Conservation (phyloP, 2,329 filamentous ascomycete genomes). For the Aspergillus tubingensis region DNA sequence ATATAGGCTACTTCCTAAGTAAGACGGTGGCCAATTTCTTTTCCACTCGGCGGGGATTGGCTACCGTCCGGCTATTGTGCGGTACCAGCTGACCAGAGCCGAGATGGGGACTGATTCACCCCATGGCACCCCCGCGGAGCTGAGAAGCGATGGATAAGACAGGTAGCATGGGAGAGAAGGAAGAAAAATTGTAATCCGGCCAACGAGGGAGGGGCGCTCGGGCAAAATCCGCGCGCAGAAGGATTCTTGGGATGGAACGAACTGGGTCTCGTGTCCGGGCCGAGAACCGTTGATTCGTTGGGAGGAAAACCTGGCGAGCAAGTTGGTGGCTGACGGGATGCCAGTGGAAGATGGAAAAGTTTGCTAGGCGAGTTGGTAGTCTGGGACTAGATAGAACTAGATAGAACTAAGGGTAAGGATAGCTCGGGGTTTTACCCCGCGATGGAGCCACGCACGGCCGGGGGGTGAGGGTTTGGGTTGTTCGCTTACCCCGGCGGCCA, state of each 20-base stretch:
- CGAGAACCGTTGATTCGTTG: conserved; percentile 1
- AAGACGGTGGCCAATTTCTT: neutral
- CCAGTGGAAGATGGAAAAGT: neutral
- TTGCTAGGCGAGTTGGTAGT: no score
- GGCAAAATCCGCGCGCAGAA: neutral
- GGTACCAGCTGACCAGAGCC: neutral
- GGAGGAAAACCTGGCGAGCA: neutral
- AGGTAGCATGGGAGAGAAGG: no score
- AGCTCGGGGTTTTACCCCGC: neutral
- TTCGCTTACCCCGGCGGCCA: neutral
- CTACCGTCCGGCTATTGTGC: neutral
- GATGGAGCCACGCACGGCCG: neutral
- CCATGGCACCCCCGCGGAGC: neutral
- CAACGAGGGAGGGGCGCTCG: neutral
- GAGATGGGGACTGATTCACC: neutral
- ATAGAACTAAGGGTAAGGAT: neutral
- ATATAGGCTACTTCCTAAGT: neutral
- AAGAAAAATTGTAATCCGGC: neutral
- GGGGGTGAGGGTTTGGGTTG: neutral
- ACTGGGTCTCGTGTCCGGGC: conserved; percentile 3
- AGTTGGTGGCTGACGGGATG: neutral
- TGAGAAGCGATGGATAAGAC: no score
- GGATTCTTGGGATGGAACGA: neutral
- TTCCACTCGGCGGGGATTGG: neutral
- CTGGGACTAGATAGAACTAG: no score